Base-by-base conservation (phyloP, 2,329 filamentous ascomycete genomes). In the Monosporascus sp. region DNA sequence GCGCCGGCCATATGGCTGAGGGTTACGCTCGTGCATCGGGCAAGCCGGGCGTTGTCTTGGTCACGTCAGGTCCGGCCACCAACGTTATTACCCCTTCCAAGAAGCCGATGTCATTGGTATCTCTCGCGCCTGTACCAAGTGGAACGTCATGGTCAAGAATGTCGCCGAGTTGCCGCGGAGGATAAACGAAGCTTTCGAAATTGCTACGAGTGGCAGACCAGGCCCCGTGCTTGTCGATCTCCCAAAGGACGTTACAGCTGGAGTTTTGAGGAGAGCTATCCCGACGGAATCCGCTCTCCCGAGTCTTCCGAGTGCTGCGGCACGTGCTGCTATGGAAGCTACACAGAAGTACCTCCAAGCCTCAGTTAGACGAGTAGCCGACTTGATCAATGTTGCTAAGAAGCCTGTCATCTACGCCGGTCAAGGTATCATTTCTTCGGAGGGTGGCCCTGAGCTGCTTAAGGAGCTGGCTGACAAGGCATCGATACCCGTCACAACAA, bases 101-200 rank as follows among this genome's bases (percentile, higher is more conserved):
- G 94, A 97, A 74, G 92, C 91, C 54, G 94, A 99, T 68, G 86
- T 96, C 37, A 79, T 97, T 55, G 93, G 93, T 62, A 97, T 99
- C 70, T 96, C 90, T 37, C 83, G 93, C 65, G 86, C 92, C 20
- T 97, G 92, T 80, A 97, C 92, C 62, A 97, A 97, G 78, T 99
- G 94, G 94, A 97, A 97, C 65, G 90, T 96, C 55, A 95, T 97
- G 91, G 90, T 97, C 48, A 97, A 95, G 81, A 93, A 87, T 70
- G 85, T 96, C 52, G 91, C 90, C 49, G 94, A 99, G 74, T 80
- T 99, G 52, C 94, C 94, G 49, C 84, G 89, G 64, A 84, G 93
- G 60, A 97, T 97, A 68, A 96, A 97, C 71, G 94, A 97, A 75
- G 94, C 94, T 48, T 97, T 97, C 67, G 92, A 97, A 75, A 97